Evolutionary conservation across 768 basidiomycete genomes (phyloP).

Genomic region (Heimioporus sp.): DNA sequence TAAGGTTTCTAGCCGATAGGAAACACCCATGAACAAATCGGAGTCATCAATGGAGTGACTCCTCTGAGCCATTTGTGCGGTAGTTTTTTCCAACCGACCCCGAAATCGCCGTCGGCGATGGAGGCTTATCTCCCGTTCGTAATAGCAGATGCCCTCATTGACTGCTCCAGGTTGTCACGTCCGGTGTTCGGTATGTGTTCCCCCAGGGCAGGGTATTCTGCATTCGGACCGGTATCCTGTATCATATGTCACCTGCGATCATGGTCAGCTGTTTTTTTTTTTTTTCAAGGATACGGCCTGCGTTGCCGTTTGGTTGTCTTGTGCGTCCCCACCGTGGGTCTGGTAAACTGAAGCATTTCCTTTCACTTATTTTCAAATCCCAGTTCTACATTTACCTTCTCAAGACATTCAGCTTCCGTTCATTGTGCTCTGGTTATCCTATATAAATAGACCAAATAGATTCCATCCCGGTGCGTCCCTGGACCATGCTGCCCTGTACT

Average conservation of each 20-base stretch:
- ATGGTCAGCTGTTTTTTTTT: too few species aligned
- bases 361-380: too few species aligned
- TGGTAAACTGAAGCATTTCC: too few species aligned
- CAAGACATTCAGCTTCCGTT: not conserved
- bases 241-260: too few species aligned
- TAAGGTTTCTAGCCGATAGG: not conserved
- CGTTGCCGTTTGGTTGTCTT: too few species aligned
- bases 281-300: too few species aligned
- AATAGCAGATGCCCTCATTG: not conserved
- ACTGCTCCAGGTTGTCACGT: not conserved
- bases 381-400: too few species aligned
- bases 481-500: not conserved
- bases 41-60: not conserved
- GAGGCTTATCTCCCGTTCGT: slow-evolving; percentile 11
- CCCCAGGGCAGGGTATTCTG: not conserved
- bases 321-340: too few species aligned
- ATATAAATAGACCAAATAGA: not conserved
- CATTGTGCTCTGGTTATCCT: not conserved
- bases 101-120: too few species aligned
- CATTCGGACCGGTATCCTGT: too few species aligned
- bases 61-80: not conserved
- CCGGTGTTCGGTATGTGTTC: not conserved
- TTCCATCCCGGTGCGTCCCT: not conserved
- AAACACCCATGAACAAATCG: not conserved
- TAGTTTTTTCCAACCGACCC: too few species aligned